Evolutionary conservation across 352 stramenopile species (phyloP), one percentile per base, ranked within the genome.

Genomic region (Pythium vanterpoolii): DNA sequence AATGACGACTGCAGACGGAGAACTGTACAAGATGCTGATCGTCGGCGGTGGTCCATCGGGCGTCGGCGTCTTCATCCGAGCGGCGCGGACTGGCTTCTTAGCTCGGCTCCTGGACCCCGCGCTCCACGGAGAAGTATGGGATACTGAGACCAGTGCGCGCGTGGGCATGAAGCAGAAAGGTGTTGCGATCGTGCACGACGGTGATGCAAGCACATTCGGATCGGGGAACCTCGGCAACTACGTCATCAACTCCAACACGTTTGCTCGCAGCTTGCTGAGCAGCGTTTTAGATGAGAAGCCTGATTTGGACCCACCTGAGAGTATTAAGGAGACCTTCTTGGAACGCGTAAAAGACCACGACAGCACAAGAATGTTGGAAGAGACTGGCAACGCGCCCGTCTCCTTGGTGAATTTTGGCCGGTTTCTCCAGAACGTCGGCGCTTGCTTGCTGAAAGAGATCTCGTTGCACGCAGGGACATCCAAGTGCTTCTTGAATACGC

Each of bases 161-260:
- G 60, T 86, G 34, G 69, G 68, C 18, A 72, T 76, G 42, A 74
- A 75, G 28, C 77, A 83, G 38, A 74, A 79, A 56, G 84, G 84
- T 1, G 69, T 90, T 8, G 77, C 72, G 23, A 64, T 92, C 33
- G 52, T 94, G 27, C 84, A 94, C 59, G 73, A 77, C 28, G 80
- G 78, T 1, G 73, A 86, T 30, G 56, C 56, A 4, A 61, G 57
- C 8, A 83, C 66, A 0, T 88, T 93, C 45, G 86, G 83, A 0
- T 69, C 68, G 5, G 86, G 83, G 26, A 90, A 87, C 40, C 73
- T 95, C 21, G 82, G 83, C 28, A 55, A 74, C 23, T 95, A 91
- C 52, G 70, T 87, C 23, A 96, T 93, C 69, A 93, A 96, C 66
- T 92, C 79, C 3, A 95, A 95, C 62, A 95, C 83, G 16, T 91